A percentile compares a stretch with the other conserved stretches of the same genome.
Conservation (phyloP, 2,329 filamentous ascomycete species). For the Fusarium palustre region DNA sequence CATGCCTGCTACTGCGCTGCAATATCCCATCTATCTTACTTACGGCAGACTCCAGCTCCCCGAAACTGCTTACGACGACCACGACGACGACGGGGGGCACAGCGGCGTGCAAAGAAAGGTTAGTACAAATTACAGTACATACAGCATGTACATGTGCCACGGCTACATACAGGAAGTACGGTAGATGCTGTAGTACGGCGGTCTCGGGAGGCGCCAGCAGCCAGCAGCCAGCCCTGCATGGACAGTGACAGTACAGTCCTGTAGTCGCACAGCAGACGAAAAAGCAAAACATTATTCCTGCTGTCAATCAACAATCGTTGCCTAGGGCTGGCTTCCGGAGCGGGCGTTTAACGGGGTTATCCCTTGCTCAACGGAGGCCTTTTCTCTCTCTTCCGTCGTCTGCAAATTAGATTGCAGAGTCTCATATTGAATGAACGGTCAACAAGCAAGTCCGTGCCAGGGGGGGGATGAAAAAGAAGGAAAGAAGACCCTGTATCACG, state of each 20-base stretch:
- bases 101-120: slow-evolving; percentile 18
- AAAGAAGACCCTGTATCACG: slow-evolving; percentile 17
- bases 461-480: neutral
- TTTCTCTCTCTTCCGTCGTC: neutral
- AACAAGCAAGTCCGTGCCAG: slow-evolving; percentile 23
- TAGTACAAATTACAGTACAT: slow-evolving; percentile 8
- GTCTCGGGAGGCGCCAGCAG: neutral
- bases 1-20: slow-evolving; percentile 13
- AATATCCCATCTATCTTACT: slow-evolving; percentile 20
- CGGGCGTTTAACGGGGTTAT: slow-evolving; percentile 18
- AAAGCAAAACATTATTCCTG: slow-evolving; percentile 25
- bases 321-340: slow-evolving; percentile 12
- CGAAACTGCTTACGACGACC: slow-evolving; percentile 32
- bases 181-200: slow-evolving; percentile 11
- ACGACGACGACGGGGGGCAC: slow-evolving; percentile 8
- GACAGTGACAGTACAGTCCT: neutral
- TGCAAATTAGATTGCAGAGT: slow-evolving; percentile 28
- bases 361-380: slow-evolving; percentile 25
- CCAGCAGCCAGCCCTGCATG: neutral
- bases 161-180: neutral
- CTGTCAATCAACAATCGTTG: slow-evolving; percentile 27
- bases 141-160: neutral
- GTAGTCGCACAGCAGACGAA: neutral
- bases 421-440: slow-evolving; percentile 13
- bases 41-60: slow-evolving; percentile 16